Evolutionary conservation across 2,329 filamentous ascomycete genomes (phyloP), one percentile per base, ranked within the genome.

Genomic region (Botrytis hyacinthi): DNA sequence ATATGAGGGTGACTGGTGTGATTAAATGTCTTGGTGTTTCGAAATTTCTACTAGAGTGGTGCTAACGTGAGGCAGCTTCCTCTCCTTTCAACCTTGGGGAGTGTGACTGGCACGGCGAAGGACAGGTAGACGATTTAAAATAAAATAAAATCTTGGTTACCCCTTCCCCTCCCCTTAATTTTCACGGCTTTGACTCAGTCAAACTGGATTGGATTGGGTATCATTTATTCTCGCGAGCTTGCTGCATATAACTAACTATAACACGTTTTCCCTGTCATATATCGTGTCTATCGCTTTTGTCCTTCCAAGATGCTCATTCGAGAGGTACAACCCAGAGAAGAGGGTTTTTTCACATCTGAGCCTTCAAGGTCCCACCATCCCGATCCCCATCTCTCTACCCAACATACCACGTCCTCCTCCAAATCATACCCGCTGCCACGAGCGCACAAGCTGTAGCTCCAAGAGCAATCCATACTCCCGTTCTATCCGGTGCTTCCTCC

Each of bases 381-480:
- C 22, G 26, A 12, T 35, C 12, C 10, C 18, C 37, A 12, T n/a
- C 29, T 16, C 9, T 29, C 62, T 72, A 72, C 1, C 73, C 79
- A 44, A 78, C 73, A 74, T 78, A 80, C 8, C 78, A 79, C 3
- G 79, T 78, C 70, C 80, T 78, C 72, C 87, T 86, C 88, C 88
- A 91, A 68, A 92, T 91, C 85, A 91, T 89, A 72, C 88, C 85
- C 1, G 89, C 89, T 1, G 89, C 89, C 9, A 91, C 82, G 9
- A 86, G 87, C 2, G 90, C 90, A 76, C 89, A 91, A 0, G 87
- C 86, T 12, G 88, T 89, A 0, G 93, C 95, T 0, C 93, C 93
- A 6, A 97, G 84, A 3, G 93, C 94, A 79, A 98, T 89, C 79
- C 97, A 97, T 79, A 97, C 85, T 75, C 92, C 91, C 75, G 94